These are phyloP conservation scores for Chytriomyces sp. DNA, from an alignment of 192 early-diverging fungal genomes.

Conservation along the genomic window DNA sequence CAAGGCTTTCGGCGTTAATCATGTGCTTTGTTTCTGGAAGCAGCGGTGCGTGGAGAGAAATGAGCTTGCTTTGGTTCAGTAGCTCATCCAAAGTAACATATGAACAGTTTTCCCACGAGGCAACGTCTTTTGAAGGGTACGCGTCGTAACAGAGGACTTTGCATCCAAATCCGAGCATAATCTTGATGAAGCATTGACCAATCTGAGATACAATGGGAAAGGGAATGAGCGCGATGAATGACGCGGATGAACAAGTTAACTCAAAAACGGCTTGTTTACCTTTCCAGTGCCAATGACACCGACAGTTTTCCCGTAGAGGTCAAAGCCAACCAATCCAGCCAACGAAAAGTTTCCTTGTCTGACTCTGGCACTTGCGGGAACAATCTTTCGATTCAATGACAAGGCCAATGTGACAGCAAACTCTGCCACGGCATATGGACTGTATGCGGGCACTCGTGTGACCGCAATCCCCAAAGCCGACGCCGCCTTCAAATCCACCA, in stretches of 20 bases:
- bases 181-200: conserved; percentile 51
- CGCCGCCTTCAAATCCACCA: conserved; percentile 51
- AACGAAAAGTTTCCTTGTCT: conserved; percentile 51
- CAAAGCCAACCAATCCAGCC: conserved; percentile 51
- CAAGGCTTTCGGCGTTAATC: conserved; percentile 44
- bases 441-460: conserved; percentile 57
- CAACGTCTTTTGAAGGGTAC: conserved; percentile 45
- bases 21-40: conserved; percentile 50
- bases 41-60: conserved; percentile 55
- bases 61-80: conserved; percentile 39
- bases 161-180: conserved; percentile 56
- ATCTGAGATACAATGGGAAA: conserved; percentile 52
- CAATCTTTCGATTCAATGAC: conserved; percentile 53
- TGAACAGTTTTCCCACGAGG: conserved; percentile 24
- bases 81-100: conserved; percentile 53
- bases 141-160: conserved; percentile 55
- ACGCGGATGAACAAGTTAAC: not conserved
- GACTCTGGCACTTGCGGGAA: conserved; percentile 39
- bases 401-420: conserved; percentile 49
- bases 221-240: conserved; percentile 30
- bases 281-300: conserved; percentile 50
- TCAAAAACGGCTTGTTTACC: no score
- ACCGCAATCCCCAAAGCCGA: conserved; percentile 37
- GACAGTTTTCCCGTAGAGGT: conserved; percentile 57
- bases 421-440: conserved; percentile 57